Conservation (phyloP, 257 asterid species). For the Solanum neorickii region DNA sequence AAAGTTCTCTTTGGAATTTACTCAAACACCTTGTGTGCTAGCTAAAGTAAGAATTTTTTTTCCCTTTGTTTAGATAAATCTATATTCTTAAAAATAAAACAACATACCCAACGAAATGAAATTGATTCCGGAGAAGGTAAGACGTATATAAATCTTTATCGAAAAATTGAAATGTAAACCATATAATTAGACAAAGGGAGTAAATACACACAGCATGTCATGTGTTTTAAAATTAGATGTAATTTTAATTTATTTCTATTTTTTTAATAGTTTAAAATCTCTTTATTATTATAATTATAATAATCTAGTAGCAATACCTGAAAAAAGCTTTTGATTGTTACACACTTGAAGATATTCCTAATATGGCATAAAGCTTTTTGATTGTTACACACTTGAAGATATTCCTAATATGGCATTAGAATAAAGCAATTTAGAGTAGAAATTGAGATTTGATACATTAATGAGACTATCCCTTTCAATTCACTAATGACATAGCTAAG, state of each 20-base stretch:
- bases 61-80: neutral
- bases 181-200: neutral
- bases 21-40: neutral
- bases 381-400: too few relatives aligned
- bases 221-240: neutral
- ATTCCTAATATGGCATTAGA: neutral
- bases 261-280: too few relatives aligned
- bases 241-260: too few relatives aligned
- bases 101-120: neutral
- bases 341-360: neutral
- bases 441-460: neutral
- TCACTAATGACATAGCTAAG: neutral
- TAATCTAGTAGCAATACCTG: neutral
- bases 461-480: neutral
- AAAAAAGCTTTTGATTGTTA: neutral
- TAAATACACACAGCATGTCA: too few relatives aligned
- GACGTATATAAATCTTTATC: neutral
- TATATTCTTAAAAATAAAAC: neutral
- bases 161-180: neutral
- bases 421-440: neutral
- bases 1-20: neutral
- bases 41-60: neutral
- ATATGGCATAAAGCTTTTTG: too few relatives aligned
- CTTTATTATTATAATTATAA: too few relatives aligned
- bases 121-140: fast-evolving